Percentiles rank a stretch among this genome's conserved stretches.
These are phyloP conservation scores for Tulasnella sp. DNA, from an alignment of 768 basidiomycete species.

Conservation along the genomic window DNA sequence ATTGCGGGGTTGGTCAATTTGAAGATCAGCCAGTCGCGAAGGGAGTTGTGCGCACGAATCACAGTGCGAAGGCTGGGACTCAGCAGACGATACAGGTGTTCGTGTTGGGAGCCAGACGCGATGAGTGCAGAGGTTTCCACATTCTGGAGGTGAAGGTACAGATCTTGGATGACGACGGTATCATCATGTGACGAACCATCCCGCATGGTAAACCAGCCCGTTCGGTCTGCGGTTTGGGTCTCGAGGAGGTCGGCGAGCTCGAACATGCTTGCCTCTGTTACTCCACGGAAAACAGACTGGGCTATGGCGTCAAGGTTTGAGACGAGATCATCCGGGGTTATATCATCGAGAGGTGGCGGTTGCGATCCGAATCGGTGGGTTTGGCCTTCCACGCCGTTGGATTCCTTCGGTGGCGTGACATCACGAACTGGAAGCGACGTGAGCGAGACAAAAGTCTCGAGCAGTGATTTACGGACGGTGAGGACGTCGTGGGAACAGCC, in stretches of 20 bases:
- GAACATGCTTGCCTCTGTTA: constrained; percentile 64
- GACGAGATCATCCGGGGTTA: constrained; percentile 63
- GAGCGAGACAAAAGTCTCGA: constrained; percentile 44
- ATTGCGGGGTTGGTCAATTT: constrained; percentile 59
- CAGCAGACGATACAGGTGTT: constrained; percentile 61
- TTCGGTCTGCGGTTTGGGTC: constrained; percentile 68
- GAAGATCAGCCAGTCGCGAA: constrained; percentile 72
- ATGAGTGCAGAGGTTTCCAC: constrained; percentile 66
- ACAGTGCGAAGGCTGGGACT: constrained; percentile 67
- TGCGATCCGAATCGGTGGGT: constrained; percentile 34
- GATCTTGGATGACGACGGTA: constrained; percentile 66
- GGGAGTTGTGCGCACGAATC: constrained; percentile 62
- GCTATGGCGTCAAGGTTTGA: constrained; percentile 72
- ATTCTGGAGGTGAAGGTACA: constrained; percentile 64
- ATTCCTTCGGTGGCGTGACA: constrained; percentile 10
- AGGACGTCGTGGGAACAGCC: constrained; percentile 42
- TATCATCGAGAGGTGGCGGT: constrained; percentile 55
- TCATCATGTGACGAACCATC: constrained; percentile 49
- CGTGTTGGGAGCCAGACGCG: constrained; percentile 54
- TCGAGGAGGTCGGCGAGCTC: constrained; percentile 71
- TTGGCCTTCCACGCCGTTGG: constrained; percentile 11
- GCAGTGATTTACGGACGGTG: constrained; percentile 37
- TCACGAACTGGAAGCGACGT: constrained; percentile 47
- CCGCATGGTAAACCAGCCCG: constrained; percentile 63
- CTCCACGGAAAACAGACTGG: constrained; percentile 62